Evolutionary conservation across 2,329 filamentous ascomycete species (phyloP).

Genomic region (Fonsecaea pugnacius): DNA sequence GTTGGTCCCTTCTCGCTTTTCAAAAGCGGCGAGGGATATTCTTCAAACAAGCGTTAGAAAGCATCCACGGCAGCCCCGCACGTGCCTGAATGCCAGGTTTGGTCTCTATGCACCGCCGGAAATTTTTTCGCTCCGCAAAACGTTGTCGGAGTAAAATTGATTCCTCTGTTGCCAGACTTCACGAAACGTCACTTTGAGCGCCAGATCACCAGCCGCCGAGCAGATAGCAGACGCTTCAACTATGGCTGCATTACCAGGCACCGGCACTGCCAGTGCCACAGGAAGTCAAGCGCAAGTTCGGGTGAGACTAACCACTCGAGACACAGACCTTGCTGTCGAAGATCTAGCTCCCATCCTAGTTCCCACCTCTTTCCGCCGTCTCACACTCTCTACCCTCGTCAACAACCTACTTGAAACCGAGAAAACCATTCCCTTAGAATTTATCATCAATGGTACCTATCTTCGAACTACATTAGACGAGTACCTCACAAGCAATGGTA

Average conservation of each 20-base stretch:
- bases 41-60: background rate
- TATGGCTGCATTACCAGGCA: conserved; percentile 3
- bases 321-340: conserved; percentile 58
- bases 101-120: conserved; percentile 34
- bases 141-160: conserved; percentile 1
- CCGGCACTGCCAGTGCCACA: background rate
- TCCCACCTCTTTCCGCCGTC: conserved; percentile 60
- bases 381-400: conserved; percentile 65
- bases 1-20: no score
- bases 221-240: background rate
- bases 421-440: conserved; percentile 70
- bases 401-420: conserved; percentile 63
- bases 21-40: no score
- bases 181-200: background rate
- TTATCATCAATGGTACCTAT: conserved; percentile 92
- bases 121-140: conserved; percentile 14
- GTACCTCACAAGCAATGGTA: conserved; percentile 81
- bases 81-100: background rate
- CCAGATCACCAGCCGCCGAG: background rate
- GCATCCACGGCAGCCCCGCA: background rate
- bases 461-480: conserved; percentile 87
- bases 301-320: conserved; percentile 59
- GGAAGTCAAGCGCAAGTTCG: conserved; percentile 52
- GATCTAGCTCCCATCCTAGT: conserved; percentile 62
- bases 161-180: background rate